Conservation (phyloP, 805 yeast genomes). For the Tetrapisispora fleetii region DNA sequence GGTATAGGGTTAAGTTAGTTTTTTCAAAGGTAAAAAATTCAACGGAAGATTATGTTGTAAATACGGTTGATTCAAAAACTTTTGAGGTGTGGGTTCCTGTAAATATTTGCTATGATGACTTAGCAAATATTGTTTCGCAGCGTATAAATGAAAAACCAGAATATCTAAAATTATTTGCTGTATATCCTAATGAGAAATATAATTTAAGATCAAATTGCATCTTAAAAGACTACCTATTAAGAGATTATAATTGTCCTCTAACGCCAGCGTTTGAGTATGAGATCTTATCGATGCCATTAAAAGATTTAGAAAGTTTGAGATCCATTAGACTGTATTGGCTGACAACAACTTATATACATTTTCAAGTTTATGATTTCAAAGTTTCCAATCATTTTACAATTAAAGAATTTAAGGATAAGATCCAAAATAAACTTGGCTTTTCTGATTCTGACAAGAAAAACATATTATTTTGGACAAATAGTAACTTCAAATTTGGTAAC, state of each 20-base stretch:
- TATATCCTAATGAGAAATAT: slow-evolving; percentile 47
- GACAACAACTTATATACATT: slow-evolving; percentile 59
- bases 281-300: slow-evolving; percentile 59
- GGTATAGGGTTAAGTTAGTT: slow-evolving; percentile 51
- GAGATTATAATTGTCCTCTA: slow-evolving; percentile 27
- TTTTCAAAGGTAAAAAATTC: slow-evolving; percentile 27
- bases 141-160: slow-evolving; percentile 46
- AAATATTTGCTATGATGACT: slow-evolving; percentile 44
- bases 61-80: slow-evolving; percentile 9
- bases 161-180: slow-evolving; percentile 55
- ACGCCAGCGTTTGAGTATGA: slow-evolving; percentile 62
- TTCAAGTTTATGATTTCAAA: slow-evolving; percentile 56
- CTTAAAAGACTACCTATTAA: slow-evolving; percentile 30
- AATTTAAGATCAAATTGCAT: slow-evolving; percentile 33
- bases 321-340: slow-evolving; percentile 62
- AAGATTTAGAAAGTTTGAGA: slow-evolving; percentile 69
- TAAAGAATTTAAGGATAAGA: slow-evolving; percentile 41
- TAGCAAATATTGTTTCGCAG: slow-evolving; percentile 53
- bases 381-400: slow-evolving; percentile 56
- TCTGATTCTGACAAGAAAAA: slow-evolving; percentile 37
- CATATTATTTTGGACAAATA: slow-evolving; percentile 48
- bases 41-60: slow-evolving; percentile 23
- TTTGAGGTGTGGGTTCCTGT: slow-evolving; percentile 65
- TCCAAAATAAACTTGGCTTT: slow-evolving; percentile 46
- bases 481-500: slow-evolving; percentile 30